Conservation (phyloP, 2,329 filamentous ascomycete species). For the Alternaria ethzedia region DNA sequence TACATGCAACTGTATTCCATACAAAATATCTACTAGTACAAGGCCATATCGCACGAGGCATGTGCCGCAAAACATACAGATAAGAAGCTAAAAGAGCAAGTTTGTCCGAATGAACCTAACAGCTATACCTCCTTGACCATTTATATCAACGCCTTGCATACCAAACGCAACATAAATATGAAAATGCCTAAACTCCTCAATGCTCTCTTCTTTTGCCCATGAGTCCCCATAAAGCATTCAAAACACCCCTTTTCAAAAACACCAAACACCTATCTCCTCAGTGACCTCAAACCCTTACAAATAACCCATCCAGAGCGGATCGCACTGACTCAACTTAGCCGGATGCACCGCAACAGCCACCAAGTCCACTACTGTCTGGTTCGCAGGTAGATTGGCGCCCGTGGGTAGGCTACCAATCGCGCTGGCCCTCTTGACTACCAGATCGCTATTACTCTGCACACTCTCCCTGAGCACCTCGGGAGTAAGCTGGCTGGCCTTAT, state of each 20-base stretch:
- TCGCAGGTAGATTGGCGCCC: slow-evolving; percentile 80
- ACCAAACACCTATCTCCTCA: background rate
- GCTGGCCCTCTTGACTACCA: slow-evolving; percentile 88
- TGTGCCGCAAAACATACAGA: background rate
- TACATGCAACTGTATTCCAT: background rate
- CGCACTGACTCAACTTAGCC: slow-evolving; percentile 83
- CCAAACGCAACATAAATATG: background rate
- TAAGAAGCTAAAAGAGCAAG: background rate
- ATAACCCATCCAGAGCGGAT: slow-evolving; percentile 98
- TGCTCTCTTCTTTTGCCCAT: background rate
- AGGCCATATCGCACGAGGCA: background rate
- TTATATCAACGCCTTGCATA: background rate
- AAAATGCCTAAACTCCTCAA: background rate
- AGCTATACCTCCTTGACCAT: background rate
- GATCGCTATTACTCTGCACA: slow-evolving; percentile 85
- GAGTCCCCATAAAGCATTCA: background rate
- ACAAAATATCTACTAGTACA: background rate
- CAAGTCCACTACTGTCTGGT: slow-evolving; percentile 95
- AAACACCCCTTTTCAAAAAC: background rate
- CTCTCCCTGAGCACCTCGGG: slow-evolving; percentile 76
- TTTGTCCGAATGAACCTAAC: background rate
- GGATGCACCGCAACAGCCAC: slow-evolving; percentile 94
- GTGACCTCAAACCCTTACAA: slow-evolving; percentile 59
- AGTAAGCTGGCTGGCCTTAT: slow-evolving; percentile 61
- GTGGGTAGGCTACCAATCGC: slow-evolving; percentile 79